Evolutionary conservation across 768 basidiomycete genomes (phyloP).

Genomic region (Xerocomellus chrysenteron): DNA sequence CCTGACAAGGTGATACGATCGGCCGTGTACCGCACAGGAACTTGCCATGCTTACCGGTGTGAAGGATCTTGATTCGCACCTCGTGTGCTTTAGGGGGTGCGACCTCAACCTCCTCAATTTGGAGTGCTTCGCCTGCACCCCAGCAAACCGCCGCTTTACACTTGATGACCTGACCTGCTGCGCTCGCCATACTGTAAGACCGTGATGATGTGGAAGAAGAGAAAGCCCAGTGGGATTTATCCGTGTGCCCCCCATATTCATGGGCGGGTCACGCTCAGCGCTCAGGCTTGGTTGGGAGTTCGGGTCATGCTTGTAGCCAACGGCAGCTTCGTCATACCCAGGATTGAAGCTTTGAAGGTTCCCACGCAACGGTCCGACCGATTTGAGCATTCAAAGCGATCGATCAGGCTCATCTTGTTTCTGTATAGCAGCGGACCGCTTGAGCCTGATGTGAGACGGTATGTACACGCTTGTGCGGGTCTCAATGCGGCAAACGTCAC

Average conservation of each 20-base stretch:
- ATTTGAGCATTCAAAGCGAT: no score
- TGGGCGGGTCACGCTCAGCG: neutral
- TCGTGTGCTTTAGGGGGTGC: slow-evolving; percentile 88
- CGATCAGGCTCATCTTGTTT: neutral
- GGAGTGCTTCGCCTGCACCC: slow-evolving; percentile 84
- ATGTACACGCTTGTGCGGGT: no score
- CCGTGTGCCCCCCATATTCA: slow-evolving; percentile 1
- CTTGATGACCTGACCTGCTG: slow-evolving; percentile 73
- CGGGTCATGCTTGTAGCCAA: no score
- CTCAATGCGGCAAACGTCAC: neutral
- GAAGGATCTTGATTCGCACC: slow-evolving; percentile 89
- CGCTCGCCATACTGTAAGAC: slow-evolving; percentile 58
- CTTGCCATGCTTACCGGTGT: slow-evolving; percentile 63
- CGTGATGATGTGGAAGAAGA: slow-evolving; percentile 16
- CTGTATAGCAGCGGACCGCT: slow-evolving; percentile 1
- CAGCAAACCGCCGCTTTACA: slow-evolving; percentile 96
- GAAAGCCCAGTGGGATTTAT: slow-evolving; percentile 5
- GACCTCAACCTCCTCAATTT: slow-evolving; percentile 91
- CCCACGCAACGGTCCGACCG: no score
- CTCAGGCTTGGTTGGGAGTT: no score
- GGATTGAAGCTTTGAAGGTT: no score
- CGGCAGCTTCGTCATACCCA: no score
- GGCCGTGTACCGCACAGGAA: slow-evolving; percentile 2
- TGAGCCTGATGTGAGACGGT: neutral
- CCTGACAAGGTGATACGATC: slow-evolving; percentile 40